Percentiles rank a stretch among this genome's conserved stretches.
phyloP scores from a whole-genome alignment of 2,329 filamentous ascomycete species.

The Zasmidium angulare region DNA sequence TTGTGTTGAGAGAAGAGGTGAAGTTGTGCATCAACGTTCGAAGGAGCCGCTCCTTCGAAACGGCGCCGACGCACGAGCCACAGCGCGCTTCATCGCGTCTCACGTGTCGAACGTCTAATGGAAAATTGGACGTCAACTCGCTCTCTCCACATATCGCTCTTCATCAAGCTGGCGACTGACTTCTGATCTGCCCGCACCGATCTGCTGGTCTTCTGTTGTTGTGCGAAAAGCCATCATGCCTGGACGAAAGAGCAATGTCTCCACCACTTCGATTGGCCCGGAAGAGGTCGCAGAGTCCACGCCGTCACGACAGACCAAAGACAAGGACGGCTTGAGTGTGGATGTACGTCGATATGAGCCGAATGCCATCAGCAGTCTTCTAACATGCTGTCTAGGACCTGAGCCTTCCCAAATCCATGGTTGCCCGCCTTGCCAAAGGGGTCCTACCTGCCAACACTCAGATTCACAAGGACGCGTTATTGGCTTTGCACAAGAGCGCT shows the following conservation, averaged over 20 bases:
- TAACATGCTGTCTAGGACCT: constrained; percentile 13
- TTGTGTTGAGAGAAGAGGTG: not conserved
- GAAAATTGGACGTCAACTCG: constrained; percentile 1
- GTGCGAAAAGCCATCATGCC: constrained; percentile 38
- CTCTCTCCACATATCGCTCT: not conserved
- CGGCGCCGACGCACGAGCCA: not conserved
- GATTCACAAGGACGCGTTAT: constrained; percentile 77
- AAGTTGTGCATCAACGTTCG: not conserved
- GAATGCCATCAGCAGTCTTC: not conserved
- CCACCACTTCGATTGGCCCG: constrained; percentile 40
- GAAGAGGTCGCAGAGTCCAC: constrained; percentile 34
- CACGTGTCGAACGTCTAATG: constrained; percentile 5
- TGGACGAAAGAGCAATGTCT: constrained; percentile 49
- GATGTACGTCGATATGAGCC: constrained; percentile 36
- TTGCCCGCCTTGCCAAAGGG: constrained; percentile 75
- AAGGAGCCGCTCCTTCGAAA: not conserved
- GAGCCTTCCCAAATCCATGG: constrained; percentile 74
- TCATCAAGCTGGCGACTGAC: not conserved
- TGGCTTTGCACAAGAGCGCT: constrained; percentile 77
- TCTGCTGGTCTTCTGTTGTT: not conserved
- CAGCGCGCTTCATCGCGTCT: constrained; percentile 2
- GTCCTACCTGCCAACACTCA: constrained; percentile 78
- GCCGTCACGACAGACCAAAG: constrained; percentile 26
- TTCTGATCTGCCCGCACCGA: not conserved
- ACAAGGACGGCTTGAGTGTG: constrained; percentile 44